These are phyloP conservation scores for Coemansia sp. DNA, from an alignment of 192 early-diverging fungal species.

Conservation along the genomic window DNA sequence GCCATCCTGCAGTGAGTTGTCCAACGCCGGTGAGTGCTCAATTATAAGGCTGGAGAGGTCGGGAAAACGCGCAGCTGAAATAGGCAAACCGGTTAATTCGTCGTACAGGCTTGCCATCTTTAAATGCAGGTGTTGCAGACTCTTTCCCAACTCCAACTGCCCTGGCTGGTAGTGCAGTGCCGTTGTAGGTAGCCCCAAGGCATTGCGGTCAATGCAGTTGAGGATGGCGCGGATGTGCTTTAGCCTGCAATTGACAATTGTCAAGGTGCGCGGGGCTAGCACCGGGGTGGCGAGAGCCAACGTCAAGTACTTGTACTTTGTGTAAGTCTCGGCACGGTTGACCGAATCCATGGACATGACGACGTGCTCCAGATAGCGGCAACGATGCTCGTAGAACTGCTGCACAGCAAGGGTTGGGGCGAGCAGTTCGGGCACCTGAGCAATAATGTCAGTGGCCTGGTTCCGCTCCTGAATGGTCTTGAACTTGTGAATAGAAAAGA, in stretches of 20 bases:
- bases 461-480: constrained; percentile 45
- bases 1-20: constrained; percentile 45
- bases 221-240: constrained; percentile 48
- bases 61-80: constrained; percentile 38
- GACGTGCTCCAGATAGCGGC: constrained; percentile 44
- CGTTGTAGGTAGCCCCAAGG: constrained; percentile 33
- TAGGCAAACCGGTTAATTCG: constrained; percentile 42
- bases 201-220: constrained; percentile 52
- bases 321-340: constrained; percentile 48
- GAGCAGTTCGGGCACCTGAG: constrained; percentile 42
- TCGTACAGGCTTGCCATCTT: constrained; percentile 49
- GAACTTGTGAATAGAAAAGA: constrained; percentile 48
- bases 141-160: constrained; percentile 25
- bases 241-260: constrained; percentile 45
- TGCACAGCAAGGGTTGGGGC: constrained; percentile 41
- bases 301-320: constrained; percentile 51
- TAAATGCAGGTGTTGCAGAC: constrained; percentile 41
- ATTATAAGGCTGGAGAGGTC: constrained; percentile 40
- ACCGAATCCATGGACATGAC: constrained; percentile 53
- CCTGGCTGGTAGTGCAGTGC: constrained; percentile 45
- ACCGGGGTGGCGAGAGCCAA: constrained; percentile 43
- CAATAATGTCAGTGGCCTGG: constrained; percentile 47
- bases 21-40: constrained; percentile 49
- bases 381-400: constrained; percentile 51
- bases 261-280: constrained; percentile 44